phyloP scores from a whole-genome alignment of 1,284 basidiomycete species.

The Ustilago loliicola region DNA sequence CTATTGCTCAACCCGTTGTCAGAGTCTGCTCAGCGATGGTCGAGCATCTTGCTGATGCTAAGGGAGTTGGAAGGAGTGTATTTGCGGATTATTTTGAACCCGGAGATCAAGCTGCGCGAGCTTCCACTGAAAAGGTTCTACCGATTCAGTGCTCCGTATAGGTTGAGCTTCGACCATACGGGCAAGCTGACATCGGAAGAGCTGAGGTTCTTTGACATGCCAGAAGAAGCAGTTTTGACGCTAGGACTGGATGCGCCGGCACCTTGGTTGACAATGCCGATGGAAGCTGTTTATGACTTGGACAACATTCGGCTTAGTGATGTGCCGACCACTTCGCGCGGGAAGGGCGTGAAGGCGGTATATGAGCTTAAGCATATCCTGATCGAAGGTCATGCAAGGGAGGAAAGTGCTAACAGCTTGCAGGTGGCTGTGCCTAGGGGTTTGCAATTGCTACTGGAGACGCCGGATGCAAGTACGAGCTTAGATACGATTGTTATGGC shows the following conservation, averaged over 20 bases:
- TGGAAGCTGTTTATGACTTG: slow-evolving; percentile 88
- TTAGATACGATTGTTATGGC: slow-evolving; percentile 79
- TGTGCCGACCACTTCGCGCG: slow-evolving; percentile 73
- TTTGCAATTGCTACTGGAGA: slow-evolving; percentile 72
- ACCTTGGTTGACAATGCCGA: slow-evolving; percentile 91
- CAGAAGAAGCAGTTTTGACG: slow-evolving; percentile 83
- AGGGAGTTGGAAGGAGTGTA: slow-evolving; percentile 49
- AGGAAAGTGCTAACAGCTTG: slow-evolving; percentile 71
- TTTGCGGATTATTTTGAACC: slow-evolving; percentile 62
- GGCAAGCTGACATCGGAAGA: slow-evolving; percentile 73
- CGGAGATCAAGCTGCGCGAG: slow-evolving; percentile 72
- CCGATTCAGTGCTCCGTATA: slow-evolving; percentile 79
- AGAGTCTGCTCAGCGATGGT: slow-evolving; percentile 86
- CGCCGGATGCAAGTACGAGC: slow-evolving; percentile 47
- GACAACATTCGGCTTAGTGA: slow-evolving; percentile 91
- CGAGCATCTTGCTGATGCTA: slow-evolving; percentile 74
- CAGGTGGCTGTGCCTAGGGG: slow-evolving; percentile 80
- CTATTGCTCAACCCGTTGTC: slow-evolving; percentile 87
- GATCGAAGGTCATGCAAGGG: slow-evolving; percentile 92
- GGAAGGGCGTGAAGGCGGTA: slow-evolving; percentile 79
- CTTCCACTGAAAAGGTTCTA: slow-evolving; percentile 95
- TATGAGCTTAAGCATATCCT: slow-evolving; percentile 92
- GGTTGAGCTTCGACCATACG: slow-evolving; percentile 78
- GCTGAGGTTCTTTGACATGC: slow-evolving; percentile 70
- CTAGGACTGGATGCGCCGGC: slow-evolving; percentile 88